Evolutionary conservation across 192 early-diverging fungal genomes (phyloP), one percentile per base, ranked within the genome.

Genomic region (Dissophora globulifera): DNA sequence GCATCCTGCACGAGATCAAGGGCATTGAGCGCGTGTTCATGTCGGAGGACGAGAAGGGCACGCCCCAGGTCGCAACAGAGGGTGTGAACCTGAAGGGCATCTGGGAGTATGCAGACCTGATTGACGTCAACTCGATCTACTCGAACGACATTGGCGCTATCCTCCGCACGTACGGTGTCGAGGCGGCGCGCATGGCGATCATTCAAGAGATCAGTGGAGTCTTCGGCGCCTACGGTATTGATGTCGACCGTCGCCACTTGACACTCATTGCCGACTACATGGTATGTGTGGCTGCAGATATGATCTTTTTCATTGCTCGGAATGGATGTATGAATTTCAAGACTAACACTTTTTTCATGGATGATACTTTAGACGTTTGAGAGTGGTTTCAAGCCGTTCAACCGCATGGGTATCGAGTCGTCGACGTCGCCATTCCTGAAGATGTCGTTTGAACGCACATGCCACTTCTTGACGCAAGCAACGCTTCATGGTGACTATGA

Each of bases 361-460:
- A n/a, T n/a, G 31, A 12, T 70, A 15, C 26, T 42, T 47, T 67
- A 89, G 86, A 99, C 98, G 0, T 98, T 97, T 72, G 98, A 98
- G 84, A 97, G 98, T 58, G 95, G 91, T 2, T 99, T 93, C 87
- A 98, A 98, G 67, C 93, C 98, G 7, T 98, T 98, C 85, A 97
- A 95, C 86, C 91, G 97, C 25, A 93, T 92, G 67, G 94, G 96
- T 62, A 93, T 99, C 79, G 87, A 85, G 47, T 94, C 94, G 13
- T 98, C 94, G 58, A 89, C 94, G 13, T 89, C 91, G 43, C 98
- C 98, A 11, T 97, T 99, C 75, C 85, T 94, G 23, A 95, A 98
- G 84, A 99, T 99, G 98, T 93, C 90, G 71, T 99, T 94, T 78
- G 98, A 99, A 69, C 93, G 94, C 41, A 98, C 98, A 12, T 96